Base-by-base conservation (phyloP, 805 yeast genomes). In the Pichia scutulata region DNA sequence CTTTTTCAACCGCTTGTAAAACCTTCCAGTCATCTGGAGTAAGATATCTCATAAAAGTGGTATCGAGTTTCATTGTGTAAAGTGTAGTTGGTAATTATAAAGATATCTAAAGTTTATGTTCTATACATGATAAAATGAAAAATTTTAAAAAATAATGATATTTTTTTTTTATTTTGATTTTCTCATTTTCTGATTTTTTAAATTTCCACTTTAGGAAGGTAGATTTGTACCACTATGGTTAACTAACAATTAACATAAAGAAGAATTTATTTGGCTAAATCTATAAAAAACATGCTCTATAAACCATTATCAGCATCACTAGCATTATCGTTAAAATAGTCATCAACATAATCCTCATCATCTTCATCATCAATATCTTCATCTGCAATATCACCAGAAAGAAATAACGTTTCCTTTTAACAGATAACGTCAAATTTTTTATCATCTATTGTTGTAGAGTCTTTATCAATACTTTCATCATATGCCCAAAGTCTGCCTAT, bases 1-100 rank as follows among this genome's bases (percentile, higher is more conserved):
- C 99, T 65, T 78, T 74, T 64, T 93, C 98, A 19, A 86, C 86
- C 0, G 96, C 97, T 51, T 84, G 84, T 42, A 93, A 79, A 10
- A 89, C 93, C 51, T 86, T 77, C 73, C 88, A 93, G 70, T 93
- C 99, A 55, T 89, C 97, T 7, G 84, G 75, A 56, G 96, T 82
- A 64, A 93, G 72, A 64, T 93, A 93, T 65, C 98, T 77, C 96
- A 93, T 88, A 67, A 89, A 95, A 9, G 93, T 74, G 0, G 95
- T 86, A 59, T 93, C 97, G 48, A 93, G 73, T 77, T 89, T 93
- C 97, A 93, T 92, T 39, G 45, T 72, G 42, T 10, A 8, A 28
- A 13, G 3, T 16, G 16, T 16, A 3, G 16, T 6, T 13, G 16
- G n/a, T 13, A 13, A 3, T 7, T 2, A 13, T 12, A 28, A 4